Conservation (phyloP, 2,329 filamentous ascomycete genomes). For the Neofusicoccum ribis region DNA sequence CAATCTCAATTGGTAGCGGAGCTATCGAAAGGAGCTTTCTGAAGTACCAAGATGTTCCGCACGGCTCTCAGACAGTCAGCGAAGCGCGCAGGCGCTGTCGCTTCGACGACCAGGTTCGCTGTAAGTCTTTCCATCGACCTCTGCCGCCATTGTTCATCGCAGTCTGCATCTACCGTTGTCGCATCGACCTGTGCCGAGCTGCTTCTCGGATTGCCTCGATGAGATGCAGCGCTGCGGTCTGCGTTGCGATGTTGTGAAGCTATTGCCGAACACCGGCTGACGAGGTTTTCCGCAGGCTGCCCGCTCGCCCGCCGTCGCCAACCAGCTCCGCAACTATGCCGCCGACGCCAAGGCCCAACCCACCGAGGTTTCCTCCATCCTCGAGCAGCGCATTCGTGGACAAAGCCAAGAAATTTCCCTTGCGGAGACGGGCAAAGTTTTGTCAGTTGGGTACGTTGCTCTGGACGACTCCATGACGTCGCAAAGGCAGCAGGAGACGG, state of each 20-base stretch:
- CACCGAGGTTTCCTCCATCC: slow-evolving; percentile 98
- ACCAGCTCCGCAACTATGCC: slow-evolving; percentile 84
- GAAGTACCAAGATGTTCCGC: slow-evolving; percentile 79
- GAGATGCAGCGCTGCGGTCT: background rate
- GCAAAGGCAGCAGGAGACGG: slow-evolving; percentile 20
- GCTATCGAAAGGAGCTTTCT: slow-evolving; percentile 42
- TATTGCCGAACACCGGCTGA: slow-evolving; percentile 44
- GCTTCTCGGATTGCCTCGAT: background rate
- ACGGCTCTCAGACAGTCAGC: slow-evolving; percentile 94
- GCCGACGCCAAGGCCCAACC: slow-evolving; percentile 91
- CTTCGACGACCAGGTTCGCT: slow-evolving; percentile 84
- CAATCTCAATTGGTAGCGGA: slow-evolving; percentile 47
- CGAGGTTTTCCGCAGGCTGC: slow-evolving; percentile 61
- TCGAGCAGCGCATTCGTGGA: slow-evolving; percentile 98
- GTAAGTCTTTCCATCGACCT: slow-evolving; percentile 68
- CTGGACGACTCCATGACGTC: slow-evolving; percentile 30
- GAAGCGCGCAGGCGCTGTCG: slow-evolving; percentile 73
- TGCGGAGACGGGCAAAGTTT: slow-evolving; percentile 97
- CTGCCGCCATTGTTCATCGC: slow-evolving; percentile 42
- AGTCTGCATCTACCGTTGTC: slow-evolving; percentile 41
- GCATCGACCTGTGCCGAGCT: background rate
- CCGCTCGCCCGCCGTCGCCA: slow-evolving; percentile 76
- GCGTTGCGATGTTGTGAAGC: slow-evolving; percentile 25
- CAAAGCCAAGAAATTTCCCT: slow-evolving; percentile 95
- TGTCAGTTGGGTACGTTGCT: slow-evolving; percentile 46